A percentile compares a stretch with the other conserved stretches of the same genome.
Evolutionary conservation across 352 stramenopile species (phyloP).

Genomic region (Pythium folliculosum): DNA sequence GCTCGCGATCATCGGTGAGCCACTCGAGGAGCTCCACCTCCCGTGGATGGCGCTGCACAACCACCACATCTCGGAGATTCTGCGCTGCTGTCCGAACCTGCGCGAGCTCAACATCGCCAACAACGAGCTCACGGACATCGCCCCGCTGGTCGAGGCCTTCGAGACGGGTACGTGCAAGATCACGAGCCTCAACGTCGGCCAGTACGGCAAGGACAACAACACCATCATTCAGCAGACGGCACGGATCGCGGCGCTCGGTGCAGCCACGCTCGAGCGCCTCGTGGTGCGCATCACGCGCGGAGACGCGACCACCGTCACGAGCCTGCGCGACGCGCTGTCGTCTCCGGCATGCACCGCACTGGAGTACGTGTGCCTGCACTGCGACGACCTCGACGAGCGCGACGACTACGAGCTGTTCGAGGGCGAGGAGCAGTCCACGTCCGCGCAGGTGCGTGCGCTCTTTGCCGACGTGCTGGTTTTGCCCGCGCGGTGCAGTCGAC

Average conservation of each 20-base stretch:
- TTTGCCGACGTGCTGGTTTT: background rate
- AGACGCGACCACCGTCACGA: background rate
- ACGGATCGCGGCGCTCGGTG: conserved; percentile 3
- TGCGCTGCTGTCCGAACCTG: conserved; percentile 6
- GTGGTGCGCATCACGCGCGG: conserved; percentile 9
- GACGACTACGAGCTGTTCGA: conserved; percentile 3
- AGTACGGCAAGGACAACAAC: conserved; percentile 1
- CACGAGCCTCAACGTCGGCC: conserved; percentile 5
- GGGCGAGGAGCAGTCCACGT: background rate
- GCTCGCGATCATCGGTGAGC: conserved; percentile 7
- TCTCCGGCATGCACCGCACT: background rate
- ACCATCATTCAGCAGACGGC: background rate
- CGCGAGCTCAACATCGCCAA: conserved; percentile 14
- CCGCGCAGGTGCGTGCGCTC: background rate
- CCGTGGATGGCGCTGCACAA: conserved; percentile 9
- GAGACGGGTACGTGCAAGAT: conserved; percentile 6
- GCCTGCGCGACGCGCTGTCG: background rate
- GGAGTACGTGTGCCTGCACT: conserved; percentile 17
- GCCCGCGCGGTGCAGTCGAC: background rate
- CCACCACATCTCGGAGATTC: conserved; percentile 7
- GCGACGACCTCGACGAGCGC: background rate
- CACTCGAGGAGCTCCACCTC: conserved; percentile 14
- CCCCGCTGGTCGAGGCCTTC: conserved; percentile 6
- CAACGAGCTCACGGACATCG: conserved; percentile 15
- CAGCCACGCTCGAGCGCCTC: background rate